These are phyloP conservation scores for Calonectria naviculata DNA, from an alignment of 2,329 filamentous ascomycete species.

Conservation along the genomic window DNA sequence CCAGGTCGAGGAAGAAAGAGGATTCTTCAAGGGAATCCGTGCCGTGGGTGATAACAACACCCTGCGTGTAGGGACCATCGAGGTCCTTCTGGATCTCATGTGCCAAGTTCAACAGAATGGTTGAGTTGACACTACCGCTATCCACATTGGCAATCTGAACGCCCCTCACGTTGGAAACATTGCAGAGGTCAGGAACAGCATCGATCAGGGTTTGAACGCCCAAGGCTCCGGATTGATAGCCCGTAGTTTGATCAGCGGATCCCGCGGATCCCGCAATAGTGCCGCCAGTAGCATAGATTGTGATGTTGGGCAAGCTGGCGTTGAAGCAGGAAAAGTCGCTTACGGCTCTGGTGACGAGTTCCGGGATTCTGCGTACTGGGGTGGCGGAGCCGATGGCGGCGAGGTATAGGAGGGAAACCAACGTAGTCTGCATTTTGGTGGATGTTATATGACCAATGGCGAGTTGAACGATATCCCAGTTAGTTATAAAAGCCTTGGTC, in stretches of 20 bases:
- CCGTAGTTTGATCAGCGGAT: constrained; percentile 57
- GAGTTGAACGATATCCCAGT: background rate
- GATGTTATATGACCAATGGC: background rate
- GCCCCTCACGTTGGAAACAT: constrained; percentile 65
- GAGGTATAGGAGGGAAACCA: background rate
- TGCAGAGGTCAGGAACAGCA: constrained; percentile 64
- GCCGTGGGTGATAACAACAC: constrained; percentile 71
- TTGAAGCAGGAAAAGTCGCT: constrained; percentile 39
- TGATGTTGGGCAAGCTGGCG: constrained; percentile 61
- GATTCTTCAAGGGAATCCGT: constrained; percentile 74
- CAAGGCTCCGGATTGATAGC: constrained; percentile 55
- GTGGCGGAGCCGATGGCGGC: background rate
- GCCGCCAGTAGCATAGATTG: constrained; percentile 67
- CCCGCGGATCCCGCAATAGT: constrained; percentile 66
- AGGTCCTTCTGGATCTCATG: constrained; percentile 61
- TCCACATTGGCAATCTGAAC: constrained; percentile 64
- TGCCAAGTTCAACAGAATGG: constrained; percentile 59
- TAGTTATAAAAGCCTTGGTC: no score
- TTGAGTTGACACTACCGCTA: constrained; percentile 59
- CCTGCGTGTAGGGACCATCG: constrained; percentile 44
- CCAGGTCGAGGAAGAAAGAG: constrained; percentile 70
- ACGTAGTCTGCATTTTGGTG: background rate
- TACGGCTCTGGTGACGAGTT: background rate
- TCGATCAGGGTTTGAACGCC: constrained; percentile 62
- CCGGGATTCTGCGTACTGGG: background rate